Percentiles rank a stretch among this genome's conserved stretches.
These are phyloP conservation scores for Phytopythium kandeliae DNA, from an alignment of 352 stramenopile species.

Conservation along the genomic window DNA sequence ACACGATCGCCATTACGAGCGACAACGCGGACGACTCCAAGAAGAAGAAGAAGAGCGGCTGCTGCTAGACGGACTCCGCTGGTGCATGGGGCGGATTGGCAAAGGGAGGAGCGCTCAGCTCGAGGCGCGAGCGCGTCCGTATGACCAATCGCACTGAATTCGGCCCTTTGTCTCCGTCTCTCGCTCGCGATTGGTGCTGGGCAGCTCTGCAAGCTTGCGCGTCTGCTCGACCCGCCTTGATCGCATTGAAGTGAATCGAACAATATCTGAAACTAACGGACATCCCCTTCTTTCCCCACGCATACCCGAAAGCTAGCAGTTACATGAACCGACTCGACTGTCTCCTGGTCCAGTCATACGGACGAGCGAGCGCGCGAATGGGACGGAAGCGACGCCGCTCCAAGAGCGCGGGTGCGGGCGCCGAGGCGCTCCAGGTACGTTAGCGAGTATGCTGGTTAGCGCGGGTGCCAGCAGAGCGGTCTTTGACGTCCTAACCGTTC, in stretches of 20 bases:
- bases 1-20: slow-evolving; percentile 82
- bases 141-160: background rate
- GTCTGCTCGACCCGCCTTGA: too few relatives aligned
- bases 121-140: background rate
- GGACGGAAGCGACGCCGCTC: slow-evolving; percentile 16
- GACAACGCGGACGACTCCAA: slow-evolving; percentile 60
- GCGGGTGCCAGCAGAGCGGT: too few relatives aligned
- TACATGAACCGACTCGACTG: too few relatives aligned
- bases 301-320: too few relatives aligned
- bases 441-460: background rate
- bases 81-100: background rate
- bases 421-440: slow-evolving; percentile 8
- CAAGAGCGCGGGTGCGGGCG: background rate
- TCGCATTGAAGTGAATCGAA: too few relatives aligned
- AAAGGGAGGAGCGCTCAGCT: background rate
- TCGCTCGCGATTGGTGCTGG: too few relatives aligned
- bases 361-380: too few relatives aligned
- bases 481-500: too few relatives aligned
- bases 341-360: too few relatives aligned
- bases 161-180: background rate
- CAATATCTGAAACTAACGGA: too few relatives aligned
- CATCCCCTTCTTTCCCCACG: too few relatives aligned
- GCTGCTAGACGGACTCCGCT: slow-evolving; percentile 44
- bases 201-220: too few relatives aligned
- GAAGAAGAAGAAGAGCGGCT: slow-evolving; percentile 81